Evolutionary conservation across 768 basidiomycete genomes (phyloP).

Genomic region (Leccinellum luteum): DNA sequence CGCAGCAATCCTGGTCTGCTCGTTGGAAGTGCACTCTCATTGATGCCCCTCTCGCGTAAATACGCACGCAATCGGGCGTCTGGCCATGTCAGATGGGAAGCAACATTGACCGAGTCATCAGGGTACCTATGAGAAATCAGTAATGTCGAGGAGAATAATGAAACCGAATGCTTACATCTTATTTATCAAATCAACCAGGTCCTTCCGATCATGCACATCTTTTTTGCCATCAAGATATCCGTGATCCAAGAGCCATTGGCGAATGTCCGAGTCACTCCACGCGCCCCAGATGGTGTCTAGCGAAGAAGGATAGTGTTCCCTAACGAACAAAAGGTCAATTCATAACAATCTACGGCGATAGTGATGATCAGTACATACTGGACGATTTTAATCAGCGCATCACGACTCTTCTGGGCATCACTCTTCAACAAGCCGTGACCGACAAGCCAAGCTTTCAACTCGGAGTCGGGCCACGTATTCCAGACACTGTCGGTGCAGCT

Average conservation of each 20-base stretch:
- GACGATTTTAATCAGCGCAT: constrained; percentile 77
- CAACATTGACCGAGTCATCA: constrained; percentile 42
- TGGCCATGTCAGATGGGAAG: constrained; percentile 84
- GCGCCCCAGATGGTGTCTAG: constrained; percentile 58
- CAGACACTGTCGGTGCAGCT: constrained; percentile 51
- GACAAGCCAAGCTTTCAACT: constrained; percentile 78
- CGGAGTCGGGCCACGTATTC: constrained; percentile 72
- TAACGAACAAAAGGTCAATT: constrained; percentile 20
- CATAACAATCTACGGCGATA: no score
- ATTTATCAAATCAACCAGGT: constrained; percentile 70
- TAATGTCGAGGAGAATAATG: neutral
- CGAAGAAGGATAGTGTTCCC: constrained; percentile 66
- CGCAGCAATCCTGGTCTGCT: constrained; percentile 77
- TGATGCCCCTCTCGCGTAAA: constrained; percentile 71
- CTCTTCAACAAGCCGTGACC: constrained; percentile 69
- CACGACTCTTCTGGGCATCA: constrained; percentile 60
- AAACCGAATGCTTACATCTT: constrained; percentile 49
- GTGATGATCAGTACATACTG: constrained; percentile 38
- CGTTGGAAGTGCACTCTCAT: constrained; percentile 65
- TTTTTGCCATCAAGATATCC: constrained; percentile 53
- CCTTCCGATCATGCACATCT: constrained; percentile 65
- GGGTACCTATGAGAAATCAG: constrained; percentile 44
- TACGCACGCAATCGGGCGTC: constrained; percentile 91
- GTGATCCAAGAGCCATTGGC: constrained; percentile 70
- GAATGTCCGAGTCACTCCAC: constrained; percentile 76